Base-by-base conservation (phyloP, 176 grass and related monocot species). In the Zizania latifolia region DNA sequence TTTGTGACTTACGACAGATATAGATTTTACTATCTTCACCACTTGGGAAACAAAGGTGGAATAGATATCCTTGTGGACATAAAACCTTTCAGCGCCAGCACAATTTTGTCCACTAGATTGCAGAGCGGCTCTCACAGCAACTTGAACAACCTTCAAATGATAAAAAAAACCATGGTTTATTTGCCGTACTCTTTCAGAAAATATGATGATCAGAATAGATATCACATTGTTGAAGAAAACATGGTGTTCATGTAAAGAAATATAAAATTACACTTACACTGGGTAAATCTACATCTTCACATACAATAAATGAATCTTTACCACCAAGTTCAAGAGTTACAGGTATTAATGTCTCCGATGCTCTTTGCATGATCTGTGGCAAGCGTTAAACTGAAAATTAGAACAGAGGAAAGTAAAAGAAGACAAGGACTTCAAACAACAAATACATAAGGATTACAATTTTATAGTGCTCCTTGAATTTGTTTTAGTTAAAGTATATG, bases 291-390 rank as follows among this genome's bases (percentile, higher is more conserved):
- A 99, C 89, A 84, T 99, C 95, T 90, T 99, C 95, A 3, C 95
- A 99, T n/a, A 99, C 91, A 90, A 99, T 94, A 87, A 99, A 99
- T 62, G 91, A 89, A 86, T 99, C 95, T 90, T 99, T 99, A 61
- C 95, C 95, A 57, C 95, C 95, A 48, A 99, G 89, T 73, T 94
- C 91, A 78, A 99, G 89, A 33, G 95, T 99, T 71, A 99, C 89
- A 26, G 95, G 95, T 87, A 99, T 99, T 72, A 99, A 79, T 65
- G 86, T 99, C 74, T 99, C 86, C 11, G 91, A 88, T 58, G 95
- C 91, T 60, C 86, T 90, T 72, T 86, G 63, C 95, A 99, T 99
- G 71, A 99, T 94, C 95, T 99, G 89, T 78, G 50, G 87, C 65
- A 59, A 79, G 36, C 28, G 84, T 12, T 83, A 84, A 77, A 77